phyloP scores from a whole-genome alignment of 208 protist species.

The Porcisia deanei region DNA sequence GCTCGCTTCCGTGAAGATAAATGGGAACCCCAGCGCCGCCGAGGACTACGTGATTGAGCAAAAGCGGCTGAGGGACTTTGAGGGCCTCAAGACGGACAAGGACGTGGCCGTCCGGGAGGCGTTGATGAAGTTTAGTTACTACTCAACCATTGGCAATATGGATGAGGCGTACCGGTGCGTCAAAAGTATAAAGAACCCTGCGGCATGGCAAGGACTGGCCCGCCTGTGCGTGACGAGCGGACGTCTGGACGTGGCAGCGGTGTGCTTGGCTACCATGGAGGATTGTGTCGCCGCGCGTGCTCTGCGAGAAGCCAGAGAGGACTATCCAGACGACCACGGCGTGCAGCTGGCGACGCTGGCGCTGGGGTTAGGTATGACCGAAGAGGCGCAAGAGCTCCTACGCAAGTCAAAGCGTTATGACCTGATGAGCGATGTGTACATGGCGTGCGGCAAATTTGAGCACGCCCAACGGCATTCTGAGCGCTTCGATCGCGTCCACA shows the following conservation, averaged over 20 bases:
- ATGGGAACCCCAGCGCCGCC: constrained; percentile 72
- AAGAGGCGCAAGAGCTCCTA: constrained; percentile 91
- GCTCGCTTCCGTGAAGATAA: constrained; percentile 83
- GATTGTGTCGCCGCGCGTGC: constrained; percentile 90
- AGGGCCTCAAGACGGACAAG: constrained; percentile 89
- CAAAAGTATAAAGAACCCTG: constrained; percentile 92
- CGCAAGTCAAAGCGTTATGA: constrained; percentile 89
- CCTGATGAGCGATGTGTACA: constrained; percentile 93
- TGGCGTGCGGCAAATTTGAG: constrained; percentile 94
- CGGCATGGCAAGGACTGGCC: constrained; percentile 96
- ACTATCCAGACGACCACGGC: constrained; percentile 85
- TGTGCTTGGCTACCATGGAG: constrained; percentile 95
- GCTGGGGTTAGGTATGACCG: constrained; percentile 94
- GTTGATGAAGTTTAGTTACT: constrained; percentile 96
- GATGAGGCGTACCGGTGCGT: constrained; percentile 97
- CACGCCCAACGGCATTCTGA: constrained; percentile 91
- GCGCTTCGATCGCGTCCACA: constrained; percentile 92
- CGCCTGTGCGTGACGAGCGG: constrained; percentile 95
- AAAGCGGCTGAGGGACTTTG: constrained; percentile 93
- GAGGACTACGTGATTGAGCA: constrained; percentile 91
- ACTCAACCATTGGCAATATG: constrained; percentile 97
- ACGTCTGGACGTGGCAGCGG: constrained; percentile 93
- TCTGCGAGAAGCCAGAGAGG: constrained; percentile 81
- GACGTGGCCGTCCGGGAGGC: constrained; percentile 90
- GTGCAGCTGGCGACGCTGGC: constrained; percentile 94